These are phyloP conservation scores for Rhododendron ovatum DNA, from an alignment of 148 eudicot species.

Conservation along the genomic window DNA sequence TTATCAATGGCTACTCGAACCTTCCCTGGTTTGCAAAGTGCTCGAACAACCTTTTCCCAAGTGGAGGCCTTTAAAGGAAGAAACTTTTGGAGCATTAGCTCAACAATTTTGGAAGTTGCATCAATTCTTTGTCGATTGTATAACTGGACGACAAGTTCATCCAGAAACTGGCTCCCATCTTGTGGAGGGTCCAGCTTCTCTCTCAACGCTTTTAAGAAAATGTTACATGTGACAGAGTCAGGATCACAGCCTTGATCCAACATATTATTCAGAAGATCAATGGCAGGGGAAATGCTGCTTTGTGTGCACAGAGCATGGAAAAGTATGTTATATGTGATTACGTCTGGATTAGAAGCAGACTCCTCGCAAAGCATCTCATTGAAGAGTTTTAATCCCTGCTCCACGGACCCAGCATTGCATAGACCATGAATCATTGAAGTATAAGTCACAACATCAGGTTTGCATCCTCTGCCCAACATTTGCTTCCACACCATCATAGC, in stretches of 20 bases:
- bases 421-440: constrained; percentile 85
- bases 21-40: constrained; percentile 55
- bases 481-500: constrained; percentile 71
- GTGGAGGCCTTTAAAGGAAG: constrained; percentile 61
- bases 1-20: constrained; percentile 37
- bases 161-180: constrained; percentile 22
- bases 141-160: constrained; percentile 25
- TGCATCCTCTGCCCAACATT: constrained; percentile 57
- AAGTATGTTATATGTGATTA: constrained; percentile 76
- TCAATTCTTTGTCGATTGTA: constrained; percentile 42
- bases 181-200: constrained; percentile 47
- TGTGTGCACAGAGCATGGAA: constrained; percentile 59
- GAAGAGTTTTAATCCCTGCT: constrained; percentile 10
- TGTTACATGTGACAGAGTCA: constrained; percentile 60
- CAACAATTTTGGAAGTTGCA: constrained; percentile 61
- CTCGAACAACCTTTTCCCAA: constrained; percentile 59
- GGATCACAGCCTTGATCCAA: constrained; percentile 80
- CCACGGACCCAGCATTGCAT: constrained; percentile 63
- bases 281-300: constrained; percentile 48
- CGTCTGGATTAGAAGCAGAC: constrained; percentile 57
- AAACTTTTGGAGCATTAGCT: constrained; percentile 66
- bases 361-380: constrained; percentile 67
- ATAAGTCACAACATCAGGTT: constrained; percentile 71
- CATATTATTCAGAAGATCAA: constrained; percentile 74
- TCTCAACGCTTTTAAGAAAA: constrained; percentile 55